Base-by-base conservation (phyloP, 129 eudicot genomes). In the Oenanthe sinensis region DNA sequence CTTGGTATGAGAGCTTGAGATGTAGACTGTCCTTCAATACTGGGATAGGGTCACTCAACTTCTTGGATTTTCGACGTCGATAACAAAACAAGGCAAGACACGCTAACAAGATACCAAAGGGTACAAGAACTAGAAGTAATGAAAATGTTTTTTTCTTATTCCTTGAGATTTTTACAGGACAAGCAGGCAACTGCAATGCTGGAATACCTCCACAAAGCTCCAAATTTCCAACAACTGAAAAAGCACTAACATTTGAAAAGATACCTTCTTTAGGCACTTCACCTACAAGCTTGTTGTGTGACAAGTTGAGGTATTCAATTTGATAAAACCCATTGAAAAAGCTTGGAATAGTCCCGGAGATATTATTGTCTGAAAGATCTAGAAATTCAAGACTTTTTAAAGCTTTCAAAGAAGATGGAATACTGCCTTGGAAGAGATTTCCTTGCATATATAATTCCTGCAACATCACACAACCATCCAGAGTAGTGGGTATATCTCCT, bases 361-460 rank as follows among this genome's bases (percentile, higher is more conserved):
- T 62, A n/a, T 71, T 72, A 37, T 82, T 77, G 14, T 44, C 16
- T 1, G 81, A 77, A 10, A 82, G 47, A 58, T 82, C 85, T 19
- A 73, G n/a, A 17, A 8, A 19, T 40, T 5, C 5, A 54, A 77
- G 42, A 48, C 22, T 37, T 26, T 77, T 77, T 2, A 75, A 50
- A 48, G 11, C 40, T 45, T 52, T 37, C 15, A 74, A 74, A 45
- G 77, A 74, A 0, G 55, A 45, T 22, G 77, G 77, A 74, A 74
- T 74, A 15, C 2, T 28, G n/a, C 77, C 58, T 45, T 74, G 24
- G 14, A 74, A 22, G 16, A 74, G 15, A 12, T 74, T 74, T 43
- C 58, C 77, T 30, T 30, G 3, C 71, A 76, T 54, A 11, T 40
- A 4, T 13, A 76, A 50, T 4, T 44, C 36, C 0, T 55, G 49